Conservation (phyloP, 2,329 filamentous ascomycete species). For the Alternaria infectoria region DNA sequence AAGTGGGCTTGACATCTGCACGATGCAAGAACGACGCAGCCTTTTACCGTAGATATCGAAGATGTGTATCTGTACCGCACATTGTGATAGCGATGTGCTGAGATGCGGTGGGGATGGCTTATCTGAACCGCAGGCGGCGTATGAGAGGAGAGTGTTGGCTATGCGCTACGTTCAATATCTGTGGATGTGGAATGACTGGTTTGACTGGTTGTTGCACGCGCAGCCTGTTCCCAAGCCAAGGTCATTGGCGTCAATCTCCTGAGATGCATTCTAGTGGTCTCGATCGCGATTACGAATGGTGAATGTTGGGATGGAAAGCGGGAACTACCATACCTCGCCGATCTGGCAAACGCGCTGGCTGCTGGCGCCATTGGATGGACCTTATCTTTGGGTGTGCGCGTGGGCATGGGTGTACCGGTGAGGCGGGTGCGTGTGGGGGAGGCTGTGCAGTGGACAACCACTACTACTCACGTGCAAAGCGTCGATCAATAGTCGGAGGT, state of each 20-base stretch:
- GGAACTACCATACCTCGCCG: neutral
- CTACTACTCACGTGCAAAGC: too few relatives aligned
- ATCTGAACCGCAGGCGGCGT: neutral
- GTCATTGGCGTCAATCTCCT: neutral
- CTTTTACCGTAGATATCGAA: neutral
- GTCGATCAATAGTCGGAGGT: too few relatives aligned
- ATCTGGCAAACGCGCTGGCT: neutral
- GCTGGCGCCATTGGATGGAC: neutral
- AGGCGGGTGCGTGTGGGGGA: conserved; percentile 1
- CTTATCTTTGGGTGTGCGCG: neutral
- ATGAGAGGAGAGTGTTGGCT: neutral
- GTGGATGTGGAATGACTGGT: too few relatives aligned
- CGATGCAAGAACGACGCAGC: neutral
- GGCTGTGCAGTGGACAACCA: neutral
- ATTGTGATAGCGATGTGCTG: neutral
- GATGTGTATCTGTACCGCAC: neutral
- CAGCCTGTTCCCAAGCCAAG: neutral
- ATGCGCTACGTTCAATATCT: neutral
- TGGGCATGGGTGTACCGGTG: neutral
- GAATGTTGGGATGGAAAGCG: neutral
- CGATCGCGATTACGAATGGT: neutral
- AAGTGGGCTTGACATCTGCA: neutral
- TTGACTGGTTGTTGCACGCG: neutral
- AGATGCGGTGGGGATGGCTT: neutral
- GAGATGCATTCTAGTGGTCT: neutral